phyloP scores from a whole-genome alignment of 2,329 filamentous ascomycete genomes.

The Neofusicoccum sp. region DNA sequence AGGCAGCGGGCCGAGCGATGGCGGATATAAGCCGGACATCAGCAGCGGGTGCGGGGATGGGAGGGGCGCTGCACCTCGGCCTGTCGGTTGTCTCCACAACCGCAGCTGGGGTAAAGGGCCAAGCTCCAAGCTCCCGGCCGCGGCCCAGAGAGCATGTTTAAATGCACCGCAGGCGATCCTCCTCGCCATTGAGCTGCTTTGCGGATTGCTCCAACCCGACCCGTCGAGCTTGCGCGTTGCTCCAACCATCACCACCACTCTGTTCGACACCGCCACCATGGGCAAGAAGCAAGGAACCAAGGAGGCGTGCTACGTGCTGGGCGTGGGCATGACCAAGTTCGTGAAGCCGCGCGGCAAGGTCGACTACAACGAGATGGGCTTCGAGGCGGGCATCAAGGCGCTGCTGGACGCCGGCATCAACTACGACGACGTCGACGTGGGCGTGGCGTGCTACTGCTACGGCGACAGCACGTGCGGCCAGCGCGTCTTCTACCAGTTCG shows the following conservation, averaged over 20 bases:
- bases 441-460: slow-evolving; percentile 95
- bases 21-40: not conserved
- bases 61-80: slow-evolving; percentile 4
- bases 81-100: slow-evolving; percentile 12
- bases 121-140: slow-evolving; percentile 15
- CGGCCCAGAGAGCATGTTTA: slow-evolving; percentile 6
- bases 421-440: slow-evolving; percentile 85
- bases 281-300: slow-evolving; percentile 10
- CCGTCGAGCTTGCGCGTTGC: not conserved
- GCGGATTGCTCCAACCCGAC: too few relatives aligned
- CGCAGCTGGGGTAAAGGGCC: not conserved
- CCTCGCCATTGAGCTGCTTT: not conserved
- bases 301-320: slow-evolving; percentile 78
- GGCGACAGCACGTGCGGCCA: slow-evolving; percentile 94
- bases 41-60: not conserved
- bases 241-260: too few relatives aligned
- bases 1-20: not conserved
- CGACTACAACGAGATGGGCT: slow-evolving; percentile 92
- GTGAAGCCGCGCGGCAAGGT: slow-evolving; percentile 94
- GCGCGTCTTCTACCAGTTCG: slow-evolving; percentile 98
- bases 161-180: not conserved
- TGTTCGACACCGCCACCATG: not conserved
- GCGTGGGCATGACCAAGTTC: slow-evolving; percentile 99
- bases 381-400: slow-evolving; percentile 88
- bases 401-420: slow-evolving; percentile 83